Evolutionary conservation across 2,329 filamentous ascomycete species (phyloP).

Genomic region (Gaeumannomyces tritici): DNA sequence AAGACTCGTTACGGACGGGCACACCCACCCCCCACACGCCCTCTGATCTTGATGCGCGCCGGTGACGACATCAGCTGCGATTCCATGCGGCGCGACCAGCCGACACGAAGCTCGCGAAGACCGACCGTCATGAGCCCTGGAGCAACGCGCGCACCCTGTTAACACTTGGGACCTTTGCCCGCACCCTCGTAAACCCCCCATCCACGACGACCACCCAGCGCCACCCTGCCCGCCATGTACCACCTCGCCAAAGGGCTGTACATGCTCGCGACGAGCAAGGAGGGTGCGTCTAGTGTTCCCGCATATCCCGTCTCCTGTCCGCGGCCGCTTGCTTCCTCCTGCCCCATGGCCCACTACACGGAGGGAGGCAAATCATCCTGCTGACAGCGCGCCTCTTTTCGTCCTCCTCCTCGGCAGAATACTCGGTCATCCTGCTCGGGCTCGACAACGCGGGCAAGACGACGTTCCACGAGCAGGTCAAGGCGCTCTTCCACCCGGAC

Average conservation of each 20-base stretch:
- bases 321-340: too few species aligned
- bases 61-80: not conserved
- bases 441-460: conserved; percentile 98
- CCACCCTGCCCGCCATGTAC: conserved; percentile 56
- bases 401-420: too few species aligned
- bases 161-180: not conserved
- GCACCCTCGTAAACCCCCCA: too few species aligned
- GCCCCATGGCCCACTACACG: too few species aligned
- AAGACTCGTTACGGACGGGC: not conserved
- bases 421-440: conserved; percentile 92
- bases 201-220: too few species aligned
- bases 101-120: not conserved
- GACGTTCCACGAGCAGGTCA: conserved; percentile 94
- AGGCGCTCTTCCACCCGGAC: conserved; percentile 67
- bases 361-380: too few species aligned
- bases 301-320: too few species aligned
- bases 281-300: conserved; percentile 46
- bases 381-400: too few species aligned
- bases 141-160: not conserved
- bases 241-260: conserved; percentile 93
- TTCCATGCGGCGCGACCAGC: not conserved
- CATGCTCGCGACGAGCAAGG: conserved; percentile 91
- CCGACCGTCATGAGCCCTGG: not conserved
- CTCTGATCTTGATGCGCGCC: not conserved
- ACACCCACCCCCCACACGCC: not conserved